Evolutionary conservation across 2,329 filamentous ascomycete genomes (phyloP).

Genomic region (Scleromitrula shiraiana): DNA sequence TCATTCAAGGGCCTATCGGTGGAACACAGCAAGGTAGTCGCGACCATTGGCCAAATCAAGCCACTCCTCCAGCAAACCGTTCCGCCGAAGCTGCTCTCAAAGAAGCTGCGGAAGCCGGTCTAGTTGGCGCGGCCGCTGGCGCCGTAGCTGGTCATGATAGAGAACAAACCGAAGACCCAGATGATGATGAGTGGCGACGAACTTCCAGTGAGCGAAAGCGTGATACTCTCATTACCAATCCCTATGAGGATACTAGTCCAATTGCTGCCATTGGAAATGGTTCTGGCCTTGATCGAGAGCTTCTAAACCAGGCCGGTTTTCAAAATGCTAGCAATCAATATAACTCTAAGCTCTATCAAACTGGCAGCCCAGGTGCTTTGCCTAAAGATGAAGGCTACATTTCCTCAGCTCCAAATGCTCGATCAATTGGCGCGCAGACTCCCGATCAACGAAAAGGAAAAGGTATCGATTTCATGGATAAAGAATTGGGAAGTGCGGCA

Average conservation of each 20-base stretch:
- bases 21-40: constrained; percentile 20
- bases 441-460: constrained; percentile 38
- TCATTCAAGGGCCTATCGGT: constrained; percentile 66
- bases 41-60: constrained; percentile 48
- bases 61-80: constrained; percentile 37
- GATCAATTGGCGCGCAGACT: constrained; percentile 39
- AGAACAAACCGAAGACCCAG: constrained; percentile 46
- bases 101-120: constrained; percentile 47
- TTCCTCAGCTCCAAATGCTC: constrained; percentile 56
- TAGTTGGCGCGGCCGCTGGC: constrained; percentile 43
- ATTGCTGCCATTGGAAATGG: constrained; percentile 37
- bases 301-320: constrained; percentile 33
- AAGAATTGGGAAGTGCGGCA: constrained; percentile 42
- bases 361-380: constrained; percentile 47
- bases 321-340: constrained; percentile 35
- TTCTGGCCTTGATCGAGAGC: constrained; percentile 33
- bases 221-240: constrained; percentile 59
- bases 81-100: constrained; percentile 30
- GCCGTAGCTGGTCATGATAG: constrained; percentile 46
- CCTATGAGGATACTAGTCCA: constrained; percentile 57
- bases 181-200: constrained; percentile 57
- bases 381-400: constrained; percentile 87
- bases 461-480: constrained; percentile 41
- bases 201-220: constrained; percentile 56
- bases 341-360: constrained; percentile 26